Evolutionary conservation across 2,329 filamentous ascomycete species (phyloP).

Genomic region (Colletotrichum liaoningense): DNA sequence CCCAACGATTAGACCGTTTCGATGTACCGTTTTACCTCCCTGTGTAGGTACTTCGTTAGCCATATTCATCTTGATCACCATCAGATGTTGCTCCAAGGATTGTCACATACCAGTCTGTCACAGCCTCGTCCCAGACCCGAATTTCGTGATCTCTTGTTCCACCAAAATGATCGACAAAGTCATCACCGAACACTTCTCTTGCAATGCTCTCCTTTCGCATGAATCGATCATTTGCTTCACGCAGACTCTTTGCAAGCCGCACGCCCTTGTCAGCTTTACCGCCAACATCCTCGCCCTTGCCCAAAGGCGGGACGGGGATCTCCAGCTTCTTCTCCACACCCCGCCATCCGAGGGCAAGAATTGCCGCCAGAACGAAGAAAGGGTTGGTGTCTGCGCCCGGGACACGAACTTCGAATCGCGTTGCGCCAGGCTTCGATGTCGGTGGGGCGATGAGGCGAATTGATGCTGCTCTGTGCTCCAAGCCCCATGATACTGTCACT

Average conservation of each 20-base stretch:
- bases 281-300: constrained; percentile 86
- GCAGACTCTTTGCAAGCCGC: constrained; percentile 84
- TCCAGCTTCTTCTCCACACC: constrained; percentile 93
- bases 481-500: constrained; percentile 95
- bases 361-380: constrained; percentile 85
- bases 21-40: constrained; percentile 83
- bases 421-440: constrained; percentile 84
- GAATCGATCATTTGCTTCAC: constrained; percentile 86
- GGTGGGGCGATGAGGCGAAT: constrained; percentile 92
- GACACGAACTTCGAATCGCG: constrained; percentile 91
- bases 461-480: constrained; percentile 93
- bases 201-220: constrained; percentile 84
- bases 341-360: constrained; percentile 89
- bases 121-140: constrained; percentile 91
- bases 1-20: constrained; percentile 70
- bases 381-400: constrained; percentile 95
- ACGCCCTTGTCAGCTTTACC: constrained; percentile 76
- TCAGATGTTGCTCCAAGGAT: neutral
- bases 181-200: constrained; percentile 92
- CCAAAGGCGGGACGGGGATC: constrained; percentile 84
- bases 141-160: constrained; percentile 94
- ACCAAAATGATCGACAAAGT: constrained; percentile 95
- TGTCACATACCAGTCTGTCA: constrained; percentile 88
- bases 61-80: neutral
- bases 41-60: constrained; percentile 43